Percentiles rank a stretch among this genome's conserved stretches.
These are phyloP conservation scores for Xylariaceae sp. DNA, from an alignment of 2,329 filamentous ascomycete genomes.

Conservation along the genomic window DNA sequence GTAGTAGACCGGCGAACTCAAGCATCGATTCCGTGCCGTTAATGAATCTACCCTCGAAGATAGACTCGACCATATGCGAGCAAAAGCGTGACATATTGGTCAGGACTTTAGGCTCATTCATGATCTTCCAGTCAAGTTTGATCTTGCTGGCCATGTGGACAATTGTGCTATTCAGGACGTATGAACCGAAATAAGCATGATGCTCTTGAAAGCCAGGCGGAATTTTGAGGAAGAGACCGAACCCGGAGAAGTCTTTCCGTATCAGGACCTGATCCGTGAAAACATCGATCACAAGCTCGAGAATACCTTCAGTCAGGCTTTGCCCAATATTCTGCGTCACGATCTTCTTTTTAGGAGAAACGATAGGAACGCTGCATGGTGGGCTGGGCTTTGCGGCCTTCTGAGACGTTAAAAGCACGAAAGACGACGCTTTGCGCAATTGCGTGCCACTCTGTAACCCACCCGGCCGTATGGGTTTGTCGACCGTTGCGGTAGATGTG, in stretches of 20 bases:
- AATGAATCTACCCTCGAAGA: conserved; percentile 96
- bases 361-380: conserved; percentile 59
- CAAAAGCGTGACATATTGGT: conserved; percentile 83
- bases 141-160: conserved; percentile 66
- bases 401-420: conserved; percentile 78
- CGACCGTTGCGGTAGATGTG: conserved; percentile 58
- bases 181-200: conserved; percentile 92
- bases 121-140: conserved; percentile 64
- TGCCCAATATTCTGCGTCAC: conserved; percentile 55
- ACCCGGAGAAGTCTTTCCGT: conserved; percentile 86
- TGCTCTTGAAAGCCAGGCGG: conserved; percentile 93
- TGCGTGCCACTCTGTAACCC: conserved; percentile 51
- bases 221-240: conserved; percentile 79
- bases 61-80: conserved; percentile 77
- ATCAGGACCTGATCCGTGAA: conserved; percentile 82
- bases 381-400: conserved; percentile 56
- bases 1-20: conserved; percentile 77
- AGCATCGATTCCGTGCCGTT: conserved; percentile 79
- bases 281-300: conserved; percentile 73
- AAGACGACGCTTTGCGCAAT: conserved; percentile 80
- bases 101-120: conserved; percentile 78
- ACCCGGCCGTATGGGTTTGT: conserved; percentile 37
- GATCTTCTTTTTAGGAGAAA: conserved; percentile 55
- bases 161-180: conserved; percentile 72
- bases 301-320: conserved; percentile 67